Conservation (phyloP, 129 eudicot species). For the Glebionis coronaria region DNA sequence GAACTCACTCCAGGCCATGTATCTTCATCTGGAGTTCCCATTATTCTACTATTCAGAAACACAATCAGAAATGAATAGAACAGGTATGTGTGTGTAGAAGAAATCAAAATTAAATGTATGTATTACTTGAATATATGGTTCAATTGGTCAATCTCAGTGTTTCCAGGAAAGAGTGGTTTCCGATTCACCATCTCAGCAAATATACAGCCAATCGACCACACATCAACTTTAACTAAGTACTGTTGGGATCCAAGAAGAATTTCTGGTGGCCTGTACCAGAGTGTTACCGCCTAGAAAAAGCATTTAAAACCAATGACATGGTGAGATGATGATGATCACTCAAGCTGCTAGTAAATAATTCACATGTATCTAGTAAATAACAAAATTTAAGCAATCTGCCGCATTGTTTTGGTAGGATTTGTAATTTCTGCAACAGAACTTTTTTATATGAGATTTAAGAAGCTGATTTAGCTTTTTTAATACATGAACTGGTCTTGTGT, state of each 20-base stretch:
- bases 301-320: too few species aligned
- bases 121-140: slow-evolving; percentile 77
- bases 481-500: too few species aligned
- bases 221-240: slow-evolving; percentile 89
- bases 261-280: slow-evolving; percentile 96
- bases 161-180: slow-evolving; percentile 81
- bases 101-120: background rate
- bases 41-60: slow-evolving; percentile 40
- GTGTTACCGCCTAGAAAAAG: slow-evolving; percentile 68
- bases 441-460: too few species aligned
- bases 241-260: slow-evolving; percentile 85
- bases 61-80: background rate
- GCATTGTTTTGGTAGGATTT: too few species aligned
- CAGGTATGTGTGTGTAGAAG: background rate
- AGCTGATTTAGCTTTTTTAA: too few species aligned
- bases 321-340: too few species aligned
- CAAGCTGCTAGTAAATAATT: too few species aligned
- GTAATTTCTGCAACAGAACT: too few species aligned
- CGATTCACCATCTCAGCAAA: slow-evolving; percentile 97
- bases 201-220: slow-evolving; percentile 97
- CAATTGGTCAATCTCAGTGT: slow-evolving; percentile 79
- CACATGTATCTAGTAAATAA: too few species aligned
- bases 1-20: slow-evolving; percentile 93
- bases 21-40: slow-evolving; percentile 93
- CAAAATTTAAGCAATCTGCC: too few species aligned